Percentiles rank a stretch among this genome's conserved stretches.
phyloP scores from a whole-genome alignment of 2,329 filamentous ascomycete genomes.

The Diplodia seriata region DNA sequence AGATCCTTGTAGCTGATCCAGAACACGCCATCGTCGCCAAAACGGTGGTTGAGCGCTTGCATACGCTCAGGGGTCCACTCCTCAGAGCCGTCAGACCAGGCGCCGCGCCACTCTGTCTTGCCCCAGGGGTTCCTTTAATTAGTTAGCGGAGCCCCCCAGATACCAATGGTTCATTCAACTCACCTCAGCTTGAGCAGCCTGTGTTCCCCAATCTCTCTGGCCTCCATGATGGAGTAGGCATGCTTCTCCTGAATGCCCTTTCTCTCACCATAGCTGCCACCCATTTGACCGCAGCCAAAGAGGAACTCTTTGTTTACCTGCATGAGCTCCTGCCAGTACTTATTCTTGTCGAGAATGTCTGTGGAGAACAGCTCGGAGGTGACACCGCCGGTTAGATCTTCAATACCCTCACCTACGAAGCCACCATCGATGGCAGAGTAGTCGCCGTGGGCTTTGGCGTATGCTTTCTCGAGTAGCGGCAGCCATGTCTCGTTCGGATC shows the following conservation, averaged over 20 bases:
- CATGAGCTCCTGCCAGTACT: conserved; percentile 82
- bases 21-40: conserved; percentile 75
- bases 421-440: conserved; percentile 77
- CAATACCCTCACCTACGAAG: conserved; percentile 65
- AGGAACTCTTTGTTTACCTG: conserved; percentile 81
- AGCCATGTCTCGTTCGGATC: conserved; percentile 84
- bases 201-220: conserved; percentile 60
- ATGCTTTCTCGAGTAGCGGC: conserved; percentile 80
- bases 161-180: conserved; percentile 40
- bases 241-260: conserved; percentile 53
- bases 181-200: conserved; percentile 67
- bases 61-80: conserved; percentile 85
- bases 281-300: conserved; percentile 74
- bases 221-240: conserved; percentile 64
- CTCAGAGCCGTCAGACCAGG: conserved; percentile 81
- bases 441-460: conserved; percentile 83
- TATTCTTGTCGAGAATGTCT: conserved; percentile 76
- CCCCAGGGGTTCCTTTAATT: conserved; percentile 76
- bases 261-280: conserved; percentile 66
- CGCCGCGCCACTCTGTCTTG: conserved; percentile 77
- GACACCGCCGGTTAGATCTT: conserved; percentile 70
- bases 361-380: conserved; percentile 71
- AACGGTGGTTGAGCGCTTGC: conserved; percentile 71
- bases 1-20: conserved; percentile 63
- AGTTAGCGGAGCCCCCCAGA: background rate